Conservation (phyloP, 306 rosid genomes). For the Mucuna pruriens region DNA sequence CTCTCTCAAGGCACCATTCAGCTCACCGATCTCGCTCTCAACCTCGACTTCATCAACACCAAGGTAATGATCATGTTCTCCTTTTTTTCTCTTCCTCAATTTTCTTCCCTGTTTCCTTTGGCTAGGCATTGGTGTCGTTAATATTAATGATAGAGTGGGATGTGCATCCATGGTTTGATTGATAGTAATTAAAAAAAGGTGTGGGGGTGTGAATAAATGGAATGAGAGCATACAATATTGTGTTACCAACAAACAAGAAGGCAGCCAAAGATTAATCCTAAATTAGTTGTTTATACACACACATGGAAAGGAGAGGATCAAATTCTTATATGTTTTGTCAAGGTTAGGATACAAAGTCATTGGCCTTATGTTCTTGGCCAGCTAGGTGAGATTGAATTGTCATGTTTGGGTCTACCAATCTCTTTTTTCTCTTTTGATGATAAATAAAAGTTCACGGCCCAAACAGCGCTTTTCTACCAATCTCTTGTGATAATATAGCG, state of each 20-base stretch:
- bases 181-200: background rate
- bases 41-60: constrained; percentile 77
- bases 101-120: background rate
- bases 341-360: background rate
- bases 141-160: background rate
- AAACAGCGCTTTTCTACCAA: background rate
- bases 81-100: background rate
- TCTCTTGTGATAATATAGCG: background rate
- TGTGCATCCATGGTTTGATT: background rate
- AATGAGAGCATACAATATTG: background rate
- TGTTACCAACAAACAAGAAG: background rate
- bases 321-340: background rate
- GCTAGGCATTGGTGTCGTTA: background rate
- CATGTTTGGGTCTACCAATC: background rate
- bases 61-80: constrained; percentile 48
- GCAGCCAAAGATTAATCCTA: background rate
- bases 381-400: constrained; percentile 2
- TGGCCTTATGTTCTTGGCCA: background rate
- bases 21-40: constrained; percentile 90
- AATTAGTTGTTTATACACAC: background rate
- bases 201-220: background rate
- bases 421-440: background rate
- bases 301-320: background rate
- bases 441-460: background rate
- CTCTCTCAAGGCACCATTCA: constrained; percentile 82